Conservation (phyloP, 345 rosid genomes). For the Eucalyptus marginata region DNA sequence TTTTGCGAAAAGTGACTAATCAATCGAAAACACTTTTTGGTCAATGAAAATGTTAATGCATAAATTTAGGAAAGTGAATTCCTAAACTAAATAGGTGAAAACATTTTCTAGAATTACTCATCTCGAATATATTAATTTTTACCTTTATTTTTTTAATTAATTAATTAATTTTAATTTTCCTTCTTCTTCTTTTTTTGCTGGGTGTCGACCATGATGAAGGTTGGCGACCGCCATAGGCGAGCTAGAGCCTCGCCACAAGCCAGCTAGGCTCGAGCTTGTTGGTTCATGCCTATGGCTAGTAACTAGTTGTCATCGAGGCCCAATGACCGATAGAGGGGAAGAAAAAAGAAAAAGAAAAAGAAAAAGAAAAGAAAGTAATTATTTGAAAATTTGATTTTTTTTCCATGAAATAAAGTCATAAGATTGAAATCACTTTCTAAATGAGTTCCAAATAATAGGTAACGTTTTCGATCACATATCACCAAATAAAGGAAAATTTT, state of each 20-base stretch:
- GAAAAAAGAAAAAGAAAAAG: too few species aligned
- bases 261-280: rapidly evolving
- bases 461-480: background rate
- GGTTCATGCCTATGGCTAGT: rapidly evolving
- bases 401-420: background rate
- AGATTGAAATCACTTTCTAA: background rate
- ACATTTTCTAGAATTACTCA: rapidly evolving
- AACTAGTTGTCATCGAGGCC: rapidly evolving
- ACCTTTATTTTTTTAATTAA: too few species aligned
- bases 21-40: background rate
- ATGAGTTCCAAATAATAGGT: too few species aligned
- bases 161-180: too few species aligned
- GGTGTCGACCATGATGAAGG: rapidly evolving
- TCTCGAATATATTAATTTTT: background rate
- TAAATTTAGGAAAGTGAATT: background rate
- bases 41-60: background rate
- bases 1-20: rapidly evolving
- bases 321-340: rapidly evolving
- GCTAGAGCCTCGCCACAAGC: rapidly evolving
- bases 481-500: rapidly evolving
- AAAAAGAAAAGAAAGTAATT: too few species aligned
- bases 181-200: background rate
- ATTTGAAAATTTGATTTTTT: background rate
- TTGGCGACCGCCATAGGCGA: rapidly evolving
- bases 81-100: background rate